Percentiles rank a stretch among this genome's conserved stretches.
Conservation (phyloP, 495 filamentous ascomycete genomes). For the Penicillium cosmopolitanum region DNA sequence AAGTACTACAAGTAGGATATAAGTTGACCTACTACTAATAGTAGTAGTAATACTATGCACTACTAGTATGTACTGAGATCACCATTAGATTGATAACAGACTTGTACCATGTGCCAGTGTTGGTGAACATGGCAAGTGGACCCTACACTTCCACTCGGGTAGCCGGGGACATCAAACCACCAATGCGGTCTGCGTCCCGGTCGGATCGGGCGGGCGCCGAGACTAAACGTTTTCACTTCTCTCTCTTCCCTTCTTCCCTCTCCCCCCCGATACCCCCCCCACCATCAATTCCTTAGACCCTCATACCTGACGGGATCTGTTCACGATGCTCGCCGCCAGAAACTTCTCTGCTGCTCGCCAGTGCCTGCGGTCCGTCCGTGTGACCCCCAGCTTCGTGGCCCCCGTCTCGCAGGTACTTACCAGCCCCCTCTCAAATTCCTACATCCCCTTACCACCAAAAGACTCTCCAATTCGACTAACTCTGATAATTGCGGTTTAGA, state of each 20-base stretch:
- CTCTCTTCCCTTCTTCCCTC: slow-evolving; percentile 34
- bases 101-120: too few relatives aligned
- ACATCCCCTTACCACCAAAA: neutral
- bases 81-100: slow-evolving; percentile 5
- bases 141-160: slow-evolving; percentile 14
- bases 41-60: too few relatives aligned
- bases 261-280: slow-evolving; percentile 28
- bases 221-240: slow-evolving; percentile 24
- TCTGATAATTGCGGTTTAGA: slow-evolving; percentile 24
- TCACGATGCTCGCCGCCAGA: slow-evolving; percentile 63
- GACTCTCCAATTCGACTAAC: slow-evolving; percentile 34
- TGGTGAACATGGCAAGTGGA: too few relatives aligned
- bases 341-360: slow-evolving; percentile 59
- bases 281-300: slow-evolving; percentile 16
- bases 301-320: slow-evolving; percentile 29
- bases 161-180: slow-evolving; percentile 32
- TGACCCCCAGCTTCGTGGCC: slow-evolving; percentile 49
- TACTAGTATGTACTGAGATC: too few relatives aligned
- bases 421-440: slow-evolving; percentile 7
- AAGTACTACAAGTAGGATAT: too few relatives aligned
- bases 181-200: slow-evolving; percentile 37
- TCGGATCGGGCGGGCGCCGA: slow-evolving; percentile 49
- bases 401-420: slow-evolving; percentile 56
- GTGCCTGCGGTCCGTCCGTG: slow-evolving; percentile 56
- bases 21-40: too few relatives aligned